Evolutionary conservation across 2,329 filamentous ascomycete species (phyloP), one percentile per base, ranked within the genome.

Genomic region (Fonsecaea pedrosoi): DNA sequence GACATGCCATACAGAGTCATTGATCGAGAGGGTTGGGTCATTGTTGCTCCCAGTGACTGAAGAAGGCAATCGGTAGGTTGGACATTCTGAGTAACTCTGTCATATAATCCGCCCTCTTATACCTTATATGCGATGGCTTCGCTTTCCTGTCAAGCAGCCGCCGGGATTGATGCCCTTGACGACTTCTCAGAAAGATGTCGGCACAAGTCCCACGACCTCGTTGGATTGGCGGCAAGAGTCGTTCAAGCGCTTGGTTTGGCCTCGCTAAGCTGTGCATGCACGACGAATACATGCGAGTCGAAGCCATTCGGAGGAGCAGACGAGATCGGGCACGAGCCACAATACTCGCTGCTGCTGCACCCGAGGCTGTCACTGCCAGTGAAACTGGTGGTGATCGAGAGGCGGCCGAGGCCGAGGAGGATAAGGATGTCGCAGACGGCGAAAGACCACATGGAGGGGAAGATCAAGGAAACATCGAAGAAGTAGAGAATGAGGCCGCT

Each of bases 251-350:
- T n/a, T 68, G 66, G 66, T 58, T 62, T 42, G 66, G 57, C 5
- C 54, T 68, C 5, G 62, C 62, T 9, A 64, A 55, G 35, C n/a
- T 68, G 35, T n/a, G 54, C 21, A 62, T 68, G 62, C 66, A 38
- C n/a, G 54, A 62, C 8, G 54, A 68, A 18, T 55, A 65, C 38
- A n/a, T 25, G 18, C 66, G 62, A 5, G 34, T 65, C 21, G 62
- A 65, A 48, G 58, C 58, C 7, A 54, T 68, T 37, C 66, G 66
- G 8, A 54, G 35, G 40, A 61, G 48, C 13, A 62, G 66, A 34
- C 62, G 48, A 18, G 57, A 53, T 30, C 45, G 45, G 21, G 45
- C 21, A 50, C 21, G 45, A 0, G 45, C 18, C 18, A 8, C 45
- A 50, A 4, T 30, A 50, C 18, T 25, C 1, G 12, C 18, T 25